Conservation (phyloP, 2,329 filamentous ascomycete species). For the Huntiella abstrusa region DNA sequence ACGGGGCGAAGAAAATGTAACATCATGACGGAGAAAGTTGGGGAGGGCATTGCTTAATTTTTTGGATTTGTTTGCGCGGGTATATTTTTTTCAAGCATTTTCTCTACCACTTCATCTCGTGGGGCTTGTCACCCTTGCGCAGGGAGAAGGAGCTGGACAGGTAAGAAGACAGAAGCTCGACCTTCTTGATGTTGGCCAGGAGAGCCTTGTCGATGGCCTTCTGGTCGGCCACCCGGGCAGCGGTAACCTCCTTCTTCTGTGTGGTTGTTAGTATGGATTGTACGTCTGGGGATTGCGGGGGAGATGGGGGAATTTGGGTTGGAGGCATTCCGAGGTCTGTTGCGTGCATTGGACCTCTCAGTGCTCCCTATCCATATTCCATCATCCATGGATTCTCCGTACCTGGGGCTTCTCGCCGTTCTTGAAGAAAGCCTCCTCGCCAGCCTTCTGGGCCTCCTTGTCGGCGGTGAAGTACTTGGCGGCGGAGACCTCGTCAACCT, state of each 20-base stretch:
- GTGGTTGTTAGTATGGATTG: conserved; percentile 5
- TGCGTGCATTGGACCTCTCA: no score
- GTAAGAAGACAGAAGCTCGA: conserved; percentile 83
- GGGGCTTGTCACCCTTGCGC: conserved; percentile 97
- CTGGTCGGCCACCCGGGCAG: conserved; percentile 87
- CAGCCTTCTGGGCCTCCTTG: conserved; percentile 85
- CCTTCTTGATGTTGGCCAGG: conserved; percentile 94
- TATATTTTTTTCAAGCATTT: conserved; percentile 16
- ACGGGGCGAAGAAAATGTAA: no score
- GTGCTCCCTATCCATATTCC: neutral
- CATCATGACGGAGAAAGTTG: no score
- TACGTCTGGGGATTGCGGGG: neutral
- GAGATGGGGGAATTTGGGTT: no score
- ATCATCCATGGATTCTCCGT: conserved; percentile 20
- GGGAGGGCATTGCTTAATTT: conserved; percentile 6
- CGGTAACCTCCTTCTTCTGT: conserved; percentile 93
- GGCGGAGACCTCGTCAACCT: conserved; percentile 60
- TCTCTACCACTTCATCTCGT: conserved; percentile 96
- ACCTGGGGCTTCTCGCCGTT: conserved; percentile 97
- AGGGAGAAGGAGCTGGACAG: conserved; percentile 93
- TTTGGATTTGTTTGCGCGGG: conserved; percentile 15
- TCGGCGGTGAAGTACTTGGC: conserved; percentile 92
- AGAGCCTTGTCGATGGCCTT: conserved; percentile 97
- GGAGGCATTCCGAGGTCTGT: no score
- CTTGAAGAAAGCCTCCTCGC: conserved; percentile 98